These are phyloP conservation scores for Aspergillus cavernicola DNA, from an alignment of 495 filamentous ascomycete genomes.

Conservation along the genomic window DNA sequence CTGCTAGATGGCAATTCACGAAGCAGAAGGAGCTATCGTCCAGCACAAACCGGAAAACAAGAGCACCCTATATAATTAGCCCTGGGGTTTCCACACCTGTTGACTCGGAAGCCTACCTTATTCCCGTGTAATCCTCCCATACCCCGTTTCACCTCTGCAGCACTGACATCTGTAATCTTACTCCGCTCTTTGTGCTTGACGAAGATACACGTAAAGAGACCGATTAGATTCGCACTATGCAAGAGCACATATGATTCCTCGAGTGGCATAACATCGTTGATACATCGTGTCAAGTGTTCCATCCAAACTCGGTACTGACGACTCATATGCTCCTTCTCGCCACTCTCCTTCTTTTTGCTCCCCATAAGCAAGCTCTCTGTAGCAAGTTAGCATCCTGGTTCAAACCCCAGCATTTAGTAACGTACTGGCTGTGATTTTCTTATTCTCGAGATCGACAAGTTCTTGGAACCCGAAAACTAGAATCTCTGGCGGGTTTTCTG, in stretches of 20 bases:
- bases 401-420: conserved; percentile 8
- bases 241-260: conserved; percentile 78
- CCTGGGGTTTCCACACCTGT: neutral
- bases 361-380: conserved; percentile 59
- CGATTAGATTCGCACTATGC: conserved; percentile 85
- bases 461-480: conserved; percentile 98
- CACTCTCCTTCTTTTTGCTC: conserved; percentile 82
- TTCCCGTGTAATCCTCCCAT: conserved; percentile 94
- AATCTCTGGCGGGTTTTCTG: conserved; percentile 76
- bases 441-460: conserved; percentile 93
- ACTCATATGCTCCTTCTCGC: conserved; percentile 91
- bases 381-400: conserved; percentile 20
- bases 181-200: conserved; percentile 73
- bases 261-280: conserved; percentile 80
- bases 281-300: conserved; percentile 73
- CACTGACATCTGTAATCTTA: conserved; percentile 70
- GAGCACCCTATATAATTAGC: conserved; percentile 60
- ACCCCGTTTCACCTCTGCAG: conserved; percentile 85
- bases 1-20: conserved; percentile 95
- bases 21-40: conserved; percentile 94
- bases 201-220: conserved; percentile 93
- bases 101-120: conserved; percentile 53
- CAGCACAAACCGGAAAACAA: conserved; percentile 82
- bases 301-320: conserved; percentile 96
- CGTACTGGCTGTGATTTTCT: conserved; percentile 90